These are phyloP conservation scores for Alloascoidea hylecoeti DNA, from an alignment of 805 yeast species.

Conservation along the genomic window DNA sequence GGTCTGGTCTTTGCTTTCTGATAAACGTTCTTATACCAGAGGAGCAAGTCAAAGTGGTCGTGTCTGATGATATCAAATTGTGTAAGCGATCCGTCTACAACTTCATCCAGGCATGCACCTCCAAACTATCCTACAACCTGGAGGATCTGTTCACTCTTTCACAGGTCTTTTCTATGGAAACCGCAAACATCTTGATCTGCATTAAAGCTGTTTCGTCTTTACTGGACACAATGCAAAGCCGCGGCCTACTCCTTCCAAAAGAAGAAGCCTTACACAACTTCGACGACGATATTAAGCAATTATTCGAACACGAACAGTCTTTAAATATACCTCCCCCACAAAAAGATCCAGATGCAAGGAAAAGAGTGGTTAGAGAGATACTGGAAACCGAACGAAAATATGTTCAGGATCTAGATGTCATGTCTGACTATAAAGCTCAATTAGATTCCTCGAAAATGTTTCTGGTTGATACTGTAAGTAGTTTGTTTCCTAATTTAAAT, in stretches of 20 bases:
- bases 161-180: constrained; percentile 72
- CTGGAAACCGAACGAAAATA: constrained; percentile 86
- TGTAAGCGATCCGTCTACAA: constrained; percentile 86
- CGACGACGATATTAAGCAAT: background rate
- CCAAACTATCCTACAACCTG: constrained; percentile 59
- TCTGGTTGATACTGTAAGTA: constrained; percentile 66
- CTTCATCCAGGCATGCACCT: constrained; percentile 76
- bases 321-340: constrained; percentile 12
- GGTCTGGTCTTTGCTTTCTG: constrained; percentile 79
- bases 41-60: constrained; percentile 40
- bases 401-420: constrained; percentile 77
- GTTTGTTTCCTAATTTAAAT: constrained; percentile 71
- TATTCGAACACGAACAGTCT: background rate
- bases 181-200: constrained; percentile 65
- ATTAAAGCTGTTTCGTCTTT: constrained; percentile 58
- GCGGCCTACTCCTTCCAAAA: constrained; percentile 8
- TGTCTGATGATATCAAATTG: constrained; percentile 68
- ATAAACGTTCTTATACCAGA: constrained; percentile 59
- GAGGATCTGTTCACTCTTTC: constrained; percentile 82
- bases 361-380: constrained; percentile 73
- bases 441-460: constrained; percentile 51
- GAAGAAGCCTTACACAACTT: constrained; percentile 1
- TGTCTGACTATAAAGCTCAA: constrained; percentile 55
- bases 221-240: constrained; percentile 26
- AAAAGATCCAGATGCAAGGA: constrained; percentile 37